phyloP scores from a whole-genome alignment of 2,329 filamentous ascomycete species.

The Xylariaceae sp. region DNA sequence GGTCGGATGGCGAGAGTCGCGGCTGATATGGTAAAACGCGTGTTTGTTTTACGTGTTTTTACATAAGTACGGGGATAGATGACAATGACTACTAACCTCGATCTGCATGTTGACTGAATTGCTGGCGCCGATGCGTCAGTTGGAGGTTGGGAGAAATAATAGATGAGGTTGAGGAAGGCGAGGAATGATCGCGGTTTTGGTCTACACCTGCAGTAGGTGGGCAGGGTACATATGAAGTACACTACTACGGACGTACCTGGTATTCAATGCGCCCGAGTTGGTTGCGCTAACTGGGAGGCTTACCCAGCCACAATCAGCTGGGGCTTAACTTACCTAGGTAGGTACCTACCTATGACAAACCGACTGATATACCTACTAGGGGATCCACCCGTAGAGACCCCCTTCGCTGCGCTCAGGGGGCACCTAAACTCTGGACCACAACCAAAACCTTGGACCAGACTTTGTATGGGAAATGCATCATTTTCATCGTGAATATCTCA shows the following conservation, averaged over 20 bases:
- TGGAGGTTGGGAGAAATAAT: no score
- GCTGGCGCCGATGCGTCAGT: not conserved
- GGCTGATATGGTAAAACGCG: not conserved
- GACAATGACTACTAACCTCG: conserved; percentile 24
- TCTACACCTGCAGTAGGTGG: not conserved
- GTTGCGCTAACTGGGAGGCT: not conserved
- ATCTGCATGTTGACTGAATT: conserved; percentile 26
- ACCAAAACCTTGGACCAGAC: no score
- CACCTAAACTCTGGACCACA: no score
- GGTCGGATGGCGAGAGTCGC: not conserved
- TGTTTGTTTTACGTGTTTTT: not conserved
- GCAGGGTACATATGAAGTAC: not conserved
- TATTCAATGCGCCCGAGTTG: not conserved
- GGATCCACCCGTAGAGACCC: no score
- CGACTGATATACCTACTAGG: no score
- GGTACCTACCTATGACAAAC: no score
- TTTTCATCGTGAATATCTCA: no score
- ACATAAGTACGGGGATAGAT: not conserved
- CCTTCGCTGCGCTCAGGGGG: no score
- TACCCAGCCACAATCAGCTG: not conserved
- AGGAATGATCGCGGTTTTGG: not conserved
- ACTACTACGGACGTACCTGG: no score
- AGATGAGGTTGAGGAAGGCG: not conserved
- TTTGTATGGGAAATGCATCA: no score
- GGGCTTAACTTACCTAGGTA: not conserved